Evolutionary conservation across 768 basidiomycete genomes (phyloP).

Genomic region (Tubosaeta brunneosetosa): DNA sequence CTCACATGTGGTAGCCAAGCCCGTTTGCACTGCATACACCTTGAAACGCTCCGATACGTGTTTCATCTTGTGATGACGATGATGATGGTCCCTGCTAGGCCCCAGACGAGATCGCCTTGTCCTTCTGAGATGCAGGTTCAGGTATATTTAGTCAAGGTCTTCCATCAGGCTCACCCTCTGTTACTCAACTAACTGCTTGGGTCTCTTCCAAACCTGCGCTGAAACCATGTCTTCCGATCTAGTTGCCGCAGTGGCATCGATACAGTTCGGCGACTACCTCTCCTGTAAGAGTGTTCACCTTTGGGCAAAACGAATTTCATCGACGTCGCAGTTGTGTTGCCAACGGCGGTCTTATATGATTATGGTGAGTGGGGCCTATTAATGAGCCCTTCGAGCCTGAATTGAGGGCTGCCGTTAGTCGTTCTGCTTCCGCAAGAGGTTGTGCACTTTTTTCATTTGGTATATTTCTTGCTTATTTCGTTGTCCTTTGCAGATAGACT

Average conservation of each 20-base stretch:
- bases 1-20: background rate
- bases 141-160: background rate
- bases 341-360: slow-evolving; percentile 16
- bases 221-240: slow-evolving; percentile 13
- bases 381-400: background rate
- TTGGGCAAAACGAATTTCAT: background rate
- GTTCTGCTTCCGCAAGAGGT: slow-evolving; percentile 19
- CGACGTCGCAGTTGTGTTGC: slow-evolving; percentile 6
- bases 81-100: background rate
- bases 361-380: slow-evolving; percentile 11
- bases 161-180: background rate
- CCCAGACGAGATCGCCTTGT: background rate
- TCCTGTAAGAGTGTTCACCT: slow-evolving; percentile 1
- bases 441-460: background rate
- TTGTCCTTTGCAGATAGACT: slow-evolving; percentile 5
- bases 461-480: background rate
- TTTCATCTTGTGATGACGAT: background rate
- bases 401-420: slow-evolving; percentile 3
- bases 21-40: background rate
- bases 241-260: background rate
- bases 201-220: too few species aligned
- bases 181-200: background rate
- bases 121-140: background rate
- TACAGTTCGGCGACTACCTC: slow-evolving; percentile 10
- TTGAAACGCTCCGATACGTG: background rate